Percentiles rank a stretch among this genome's conserved stretches.
Evolutionary conservation across 805 yeast species (phyloP).

Genomic region (Danielia reshetovae): DNA sequence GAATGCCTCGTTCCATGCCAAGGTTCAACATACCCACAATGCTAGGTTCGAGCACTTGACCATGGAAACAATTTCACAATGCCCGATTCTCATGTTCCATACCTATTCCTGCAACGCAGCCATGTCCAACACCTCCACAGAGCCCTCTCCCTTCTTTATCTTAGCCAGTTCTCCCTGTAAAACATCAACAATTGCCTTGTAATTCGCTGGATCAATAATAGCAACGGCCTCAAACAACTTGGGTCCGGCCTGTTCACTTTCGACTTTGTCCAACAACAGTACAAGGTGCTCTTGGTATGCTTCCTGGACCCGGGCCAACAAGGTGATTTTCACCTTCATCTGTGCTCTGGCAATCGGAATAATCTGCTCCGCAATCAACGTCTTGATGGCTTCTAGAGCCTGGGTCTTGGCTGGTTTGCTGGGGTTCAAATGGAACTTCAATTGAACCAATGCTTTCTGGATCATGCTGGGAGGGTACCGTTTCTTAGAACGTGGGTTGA

Average conservation of each 20-base stretch:
- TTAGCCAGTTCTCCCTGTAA: constrained; percentile 46
- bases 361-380: constrained; percentile 71
- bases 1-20: too few relatives aligned
- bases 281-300: constrained; percentile 29
- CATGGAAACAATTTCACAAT: too few relatives aligned
- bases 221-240: constrained; percentile 45
- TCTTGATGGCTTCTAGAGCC: constrained; percentile 86
- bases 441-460: constrained; percentile 73
- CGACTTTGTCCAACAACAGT: constrained; percentile 34
- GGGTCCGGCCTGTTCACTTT: constrained; percentile 41
- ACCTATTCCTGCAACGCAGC: constrained; percentile 64
- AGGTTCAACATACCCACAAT: too few relatives aligned
- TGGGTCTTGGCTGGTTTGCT: constrained; percentile 77
- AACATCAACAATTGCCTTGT: constrained; percentile 63
- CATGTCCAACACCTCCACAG: constrained; percentile 82
- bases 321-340: constrained; percentile 75
- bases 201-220: constrained; percentile 81
- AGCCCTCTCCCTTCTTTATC: constrained; percentile 52
- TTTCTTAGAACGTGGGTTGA: constrained; percentile 83
- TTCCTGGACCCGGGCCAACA: constrained; percentile 49
- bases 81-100: too few relatives aligned
- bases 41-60: too few relatives aligned
- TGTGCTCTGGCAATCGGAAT: constrained; percentile 93
- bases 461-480: constrained; percentile 95
- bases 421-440: constrained; percentile 75